Conservation (phyloP, 2,329 filamentous ascomycete species). For the Apiospora kogelbergensis region DNA sequence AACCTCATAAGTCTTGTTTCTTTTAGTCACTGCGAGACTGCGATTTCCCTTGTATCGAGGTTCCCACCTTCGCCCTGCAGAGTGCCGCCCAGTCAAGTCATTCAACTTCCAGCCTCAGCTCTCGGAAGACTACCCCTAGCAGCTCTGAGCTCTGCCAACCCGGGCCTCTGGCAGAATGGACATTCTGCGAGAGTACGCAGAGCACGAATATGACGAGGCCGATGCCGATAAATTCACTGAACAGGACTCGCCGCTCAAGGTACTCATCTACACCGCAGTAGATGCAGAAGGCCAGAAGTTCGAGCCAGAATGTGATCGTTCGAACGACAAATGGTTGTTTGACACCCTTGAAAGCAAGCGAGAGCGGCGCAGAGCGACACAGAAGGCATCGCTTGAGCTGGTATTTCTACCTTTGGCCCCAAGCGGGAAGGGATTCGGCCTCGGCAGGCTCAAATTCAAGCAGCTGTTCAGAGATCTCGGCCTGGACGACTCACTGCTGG, state of each 20-base stretch:
- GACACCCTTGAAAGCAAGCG: not conserved
- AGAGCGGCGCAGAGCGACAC: not conserved
- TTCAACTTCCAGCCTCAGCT: not conserved
- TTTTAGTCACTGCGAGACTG: not conserved
- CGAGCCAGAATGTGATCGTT: not conserved
- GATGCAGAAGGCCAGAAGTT: not conserved
- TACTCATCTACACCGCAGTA: not conserved
- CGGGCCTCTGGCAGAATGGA: not conserved
- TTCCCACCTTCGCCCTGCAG: not conserved
- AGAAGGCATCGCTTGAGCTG: not conserved
- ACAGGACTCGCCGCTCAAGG: not conserved
- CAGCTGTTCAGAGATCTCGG: not conserved
- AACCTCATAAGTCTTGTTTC: not conserved
- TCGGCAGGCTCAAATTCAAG: not conserved
- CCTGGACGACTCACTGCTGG: conserved; percentile 11
- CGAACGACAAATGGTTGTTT: not conserved
- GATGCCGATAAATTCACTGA: not conserved
- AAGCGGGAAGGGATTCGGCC: not conserved
- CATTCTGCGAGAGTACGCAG: not conserved
- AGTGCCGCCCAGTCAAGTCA: not conserved
- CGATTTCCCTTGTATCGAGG: not conserved
- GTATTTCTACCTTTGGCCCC: not conserved
- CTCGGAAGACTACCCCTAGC: too few species aligned
- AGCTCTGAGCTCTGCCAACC: not conserved
- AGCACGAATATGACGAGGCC: not conserved